Evolutionary conservation across 2,329 filamentous ascomycete genomes (phyloP).

Genomic region (Aspergillus ustus): DNA sequence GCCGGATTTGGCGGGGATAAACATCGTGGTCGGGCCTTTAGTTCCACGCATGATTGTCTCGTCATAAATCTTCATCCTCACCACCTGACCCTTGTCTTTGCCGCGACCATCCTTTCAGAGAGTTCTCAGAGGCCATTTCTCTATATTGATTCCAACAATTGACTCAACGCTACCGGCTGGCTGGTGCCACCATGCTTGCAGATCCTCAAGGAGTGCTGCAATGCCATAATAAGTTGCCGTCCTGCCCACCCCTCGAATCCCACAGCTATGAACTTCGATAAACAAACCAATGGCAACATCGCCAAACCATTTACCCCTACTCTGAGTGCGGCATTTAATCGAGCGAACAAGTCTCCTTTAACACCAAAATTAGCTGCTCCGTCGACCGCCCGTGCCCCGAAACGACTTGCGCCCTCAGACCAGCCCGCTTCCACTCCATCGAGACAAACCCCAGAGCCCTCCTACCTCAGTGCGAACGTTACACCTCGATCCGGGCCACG

Average conservation of each 20-base stretch:
- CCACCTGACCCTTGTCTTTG: slow-evolving; percentile 8
- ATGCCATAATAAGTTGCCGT: slow-evolving; percentile 53
- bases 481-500: slow-evolving; percentile 79
- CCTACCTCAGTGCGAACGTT: slow-evolving; percentile 68
- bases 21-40: slow-evolving; percentile 13
- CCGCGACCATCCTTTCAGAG: not conserved
- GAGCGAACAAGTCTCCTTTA: slow-evolving; percentile 58
- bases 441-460: slow-evolving; percentile 55
- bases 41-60: slow-evolving; percentile 15
- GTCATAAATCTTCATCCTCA: slow-evolving; percentile 9
- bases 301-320: slow-evolving; percentile 69
- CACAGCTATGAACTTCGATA: slow-evolving; percentile 57
- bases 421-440: slow-evolving; percentile 39
- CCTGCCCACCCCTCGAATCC: slow-evolving; percentile 34
- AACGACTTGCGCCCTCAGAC: slow-evolving; percentile 40
- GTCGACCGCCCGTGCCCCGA: slow-evolving; percentile 34
- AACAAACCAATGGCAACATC: slow-evolving; percentile 56
- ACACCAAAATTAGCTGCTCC: slow-evolving; percentile 63
- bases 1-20: slow-evolving; percentile 32
- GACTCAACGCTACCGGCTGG: slow-evolving; percentile 24
- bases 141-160: slow-evolving; percentile 17
- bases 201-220: slow-evolving; percentile 35
- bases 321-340: slow-evolving; percentile 66
- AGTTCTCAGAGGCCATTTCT: slow-evolving; percentile 11
- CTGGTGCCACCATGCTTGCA: slow-evolving; percentile 43